Evolutionary conservation across 768 basidiomycete species (phyloP), one percentile per base, ranked within the genome.

Genomic region (Suillus clintonianus): DNA sequence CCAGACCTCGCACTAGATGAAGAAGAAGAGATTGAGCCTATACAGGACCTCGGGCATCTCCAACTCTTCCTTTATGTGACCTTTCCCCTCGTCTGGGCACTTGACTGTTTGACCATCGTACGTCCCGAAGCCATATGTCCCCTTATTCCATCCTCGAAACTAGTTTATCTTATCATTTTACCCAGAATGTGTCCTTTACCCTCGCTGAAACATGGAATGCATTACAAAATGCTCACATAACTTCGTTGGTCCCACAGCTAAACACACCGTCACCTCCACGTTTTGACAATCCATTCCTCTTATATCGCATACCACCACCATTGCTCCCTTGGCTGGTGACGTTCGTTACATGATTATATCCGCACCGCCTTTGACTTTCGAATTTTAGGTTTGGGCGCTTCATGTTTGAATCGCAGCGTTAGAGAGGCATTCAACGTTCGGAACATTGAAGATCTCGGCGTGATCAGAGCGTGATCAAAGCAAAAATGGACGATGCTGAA

Each of bases 271-370:
- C 63, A 68, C 60, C 61, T 34, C 76, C 82, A 34, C 85, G 87
- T 64, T 88, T 92, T 58, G 97, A 99, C 77, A 97, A 96, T 72
- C 95, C 95, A 0, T 96, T 98, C 78, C 78, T 99, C 30, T 81
- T 99, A 98, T 69, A 87, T 89, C 56, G 87, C 87, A 4, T 97
- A 96, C 71, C 97, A 99, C 74, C 95, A 99, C 76, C 99, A 92
- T 72, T 87, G 97, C 17, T 95, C 95, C 5, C 83, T 99, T 9
- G 97, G 97, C 30, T 99, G n/a, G n/a, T n/a, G n/a, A n/a, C n/a
- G n/a, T n/a, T n/a, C n/a, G n/a, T n/a, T n/a, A n/a, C n/a, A n/a
- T n/a, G n/a, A n/a, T n/a, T n/a, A n/a, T n/a, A n/a, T n/a, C n/a
- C n/a, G n/a, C n/a, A n/a, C n/a, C n/a, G n/a, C n/a, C n/a, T n/a